phyloP scores from a whole-genome alignment of 306 rosid genomes.

The Glycine latifolia region DNA sequence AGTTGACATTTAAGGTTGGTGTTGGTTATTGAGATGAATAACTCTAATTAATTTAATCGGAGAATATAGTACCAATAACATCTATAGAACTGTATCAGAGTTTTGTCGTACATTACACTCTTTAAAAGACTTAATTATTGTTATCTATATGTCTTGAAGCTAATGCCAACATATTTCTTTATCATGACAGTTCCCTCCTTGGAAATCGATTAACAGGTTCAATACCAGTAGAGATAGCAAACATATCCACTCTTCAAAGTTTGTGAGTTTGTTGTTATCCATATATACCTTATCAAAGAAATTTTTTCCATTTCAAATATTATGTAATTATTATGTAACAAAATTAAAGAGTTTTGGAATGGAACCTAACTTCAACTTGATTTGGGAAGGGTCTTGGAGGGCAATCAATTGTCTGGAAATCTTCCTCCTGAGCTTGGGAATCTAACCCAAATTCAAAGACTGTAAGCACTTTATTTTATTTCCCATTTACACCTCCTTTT shows the following conservation, averaged over 20 bases:
- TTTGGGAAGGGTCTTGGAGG: constrained; percentile 59
- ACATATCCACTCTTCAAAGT: constrained; percentile 64
- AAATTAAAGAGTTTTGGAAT: background rate
- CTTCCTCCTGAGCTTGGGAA: constrained; percentile 75
- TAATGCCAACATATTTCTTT: no score
- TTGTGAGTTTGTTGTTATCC: constrained; percentile 64
- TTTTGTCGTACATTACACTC: background rate
- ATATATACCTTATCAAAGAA: background rate
- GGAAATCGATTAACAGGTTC: constrained; percentile 73
- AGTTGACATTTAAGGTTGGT: background rate
- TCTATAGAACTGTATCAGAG: background rate
- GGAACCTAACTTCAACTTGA: constrained; percentile 34
- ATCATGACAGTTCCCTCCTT: constrained; percentile 57
- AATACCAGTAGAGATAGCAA: constrained; percentile 72
- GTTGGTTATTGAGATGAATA: background rate
- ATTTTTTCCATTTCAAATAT: background rate
- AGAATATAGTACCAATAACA: background rate
- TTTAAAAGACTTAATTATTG: background rate
- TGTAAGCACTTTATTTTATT: constrained; percentile 54
- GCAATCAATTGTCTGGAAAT: constrained; percentile 64
- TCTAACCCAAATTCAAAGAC: constrained; percentile 53
- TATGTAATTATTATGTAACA: background rate
- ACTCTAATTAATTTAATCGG: background rate
- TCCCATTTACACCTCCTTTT: background rate
- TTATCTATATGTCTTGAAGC: background rate